Base-by-base conservation (phyloP, 192 early-diverging fungal genomes). In the Mortierella hygrophila region DNA sequence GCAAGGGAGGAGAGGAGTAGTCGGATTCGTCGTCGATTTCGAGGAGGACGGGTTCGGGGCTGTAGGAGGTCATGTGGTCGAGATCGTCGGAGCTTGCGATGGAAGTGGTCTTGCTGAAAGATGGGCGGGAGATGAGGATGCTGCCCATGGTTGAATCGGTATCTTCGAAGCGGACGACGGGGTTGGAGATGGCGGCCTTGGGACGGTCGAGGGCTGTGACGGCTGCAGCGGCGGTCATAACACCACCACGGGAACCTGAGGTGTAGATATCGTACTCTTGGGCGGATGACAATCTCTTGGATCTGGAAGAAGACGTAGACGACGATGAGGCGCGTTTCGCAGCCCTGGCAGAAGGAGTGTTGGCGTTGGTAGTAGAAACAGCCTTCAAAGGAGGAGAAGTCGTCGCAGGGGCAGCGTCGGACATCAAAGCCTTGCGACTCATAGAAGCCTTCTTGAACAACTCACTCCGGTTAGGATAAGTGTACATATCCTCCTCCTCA, bases 401-500 rank as follows among this genome's bases (percentile, higher is more conserved):
- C 8, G 35, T 49, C 8, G 10, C 38, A 21, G 77, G 68, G n/a
- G 70, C 78, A 68, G 41, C 72, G 40, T 80, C 70, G 5, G 54
- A 32, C 71, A 74, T 38, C 55, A 80, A 68, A 6, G 23, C 72
- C 8, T 42, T 72, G 0, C 63, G 21, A 29, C 77, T 70, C 40
- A 68, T 74, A 0, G 72, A 74, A 1, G 70, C 38, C 29, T 74
- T 72, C 44, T 42, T 80, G 52, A 54, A 74, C 13, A 49, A 10
- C n/a, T 23, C 68, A n/a, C n/a, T 23, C 0, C 23, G 29, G 13
- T 29, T 32, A 32, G 60, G 60, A 15, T 65, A 65, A 10, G 26
- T 26, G 13, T 65, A 29, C 9, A 16, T 29, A 9, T 46, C 44
- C 44, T 46, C 44, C 44, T 46, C 38, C 38, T 40, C 38, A 40